Base-by-base conservation (phyloP, 257 asterid species). In the Salvia splendens region DNA sequence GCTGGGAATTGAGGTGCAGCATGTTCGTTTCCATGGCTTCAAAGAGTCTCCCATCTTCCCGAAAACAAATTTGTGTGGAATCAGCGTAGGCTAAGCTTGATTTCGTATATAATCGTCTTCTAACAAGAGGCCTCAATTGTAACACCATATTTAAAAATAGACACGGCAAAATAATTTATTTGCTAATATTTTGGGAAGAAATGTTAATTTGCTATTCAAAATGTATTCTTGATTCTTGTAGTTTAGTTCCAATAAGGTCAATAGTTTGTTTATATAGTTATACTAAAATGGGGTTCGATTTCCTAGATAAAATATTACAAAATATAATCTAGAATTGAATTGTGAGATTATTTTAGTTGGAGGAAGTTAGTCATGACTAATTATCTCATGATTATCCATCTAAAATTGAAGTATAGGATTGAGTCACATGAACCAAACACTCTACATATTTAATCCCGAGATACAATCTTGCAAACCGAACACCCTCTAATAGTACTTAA, bases 1-100 rank as follows among this genome's bases (percentile, higher is more conserved):
- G 79, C 54, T 76, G 81, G 11, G 89, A 73, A 65, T 92, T 92
- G 65, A 86, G 47, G 30, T 76, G 82, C 38, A 73, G 33, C 79
- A 89, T 79, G 66, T 76, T 35, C 47, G 41, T 62, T 35, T 51
- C 77, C 35, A 61, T 17, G 55, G 73, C 35, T 47, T 77, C 84
- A 48, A 64, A 78, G 62, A 65, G 56, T 30, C 60, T 58, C 61
- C 54, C 17, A 58, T 60, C 62, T 43, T 72, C 81, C 15, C 62
- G 45, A 42, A 78, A 62, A 69, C 77, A 67, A 49, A 67, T 8
- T 43, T 69, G 63, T n/a, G 68, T 63, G 67, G 85, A 63, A 73
- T 78, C 77, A 38, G 75, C 79, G 72, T 47, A 54, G 46, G 85
- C 82, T 48, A 77, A 17, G 75, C 78, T 64, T 61, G 86, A 64